Evolutionary conservation across 2,329 filamentous ascomycete genomes (phyloP), one percentile per base, ranked within the genome.

Genomic region (Xylariomycetidae sp.): DNA sequence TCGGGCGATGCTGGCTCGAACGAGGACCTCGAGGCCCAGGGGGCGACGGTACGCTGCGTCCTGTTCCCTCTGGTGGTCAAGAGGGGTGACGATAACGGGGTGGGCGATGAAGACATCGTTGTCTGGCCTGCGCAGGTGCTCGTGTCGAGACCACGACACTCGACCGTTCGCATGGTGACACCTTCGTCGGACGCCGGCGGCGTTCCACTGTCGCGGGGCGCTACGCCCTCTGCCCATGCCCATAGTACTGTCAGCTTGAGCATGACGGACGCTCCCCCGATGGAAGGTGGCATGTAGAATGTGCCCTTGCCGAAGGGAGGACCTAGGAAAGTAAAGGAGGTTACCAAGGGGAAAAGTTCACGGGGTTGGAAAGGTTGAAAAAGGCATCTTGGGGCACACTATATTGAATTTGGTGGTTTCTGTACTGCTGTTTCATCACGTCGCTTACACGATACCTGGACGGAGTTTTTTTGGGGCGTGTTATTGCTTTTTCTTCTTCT

Each of bases 21-120:
- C 52, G 84, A 90, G 45, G 85, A 90, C 33, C 76, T 95, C 16
- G 85, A 97, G 61, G 70, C 72, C 5, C 74, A 82, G 40, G 73
- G 77, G 25, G 82, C 88, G 16, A 77, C 90, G 13, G 88, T 98
- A 25, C 85, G 92, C 47, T 78, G 95, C 41, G 89, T 98, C 2
- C 76, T 98, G 25, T 98, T 98, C 70, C 94, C 94, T 8, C 74
- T 97, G 2, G 90, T 98, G 13, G 87, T 97, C 50, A 95, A 95
- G 67, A 94, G 92, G 67, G 90, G 89, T 33, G 86, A 94, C 53
- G 90, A 97, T 56, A 69, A 72, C 25, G 92, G 89, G 16, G 74
- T 83, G 33, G 90, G 89, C 34, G 88, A 96, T 34, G 88, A 96
- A 47, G 89, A 97, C 69, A 87, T 94, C 44, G 89, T 97, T 29